Evolutionary conservation across 1,284 basidiomycete species (phyloP).

Genomic region (Cryptococcus depauperatus): DNA sequence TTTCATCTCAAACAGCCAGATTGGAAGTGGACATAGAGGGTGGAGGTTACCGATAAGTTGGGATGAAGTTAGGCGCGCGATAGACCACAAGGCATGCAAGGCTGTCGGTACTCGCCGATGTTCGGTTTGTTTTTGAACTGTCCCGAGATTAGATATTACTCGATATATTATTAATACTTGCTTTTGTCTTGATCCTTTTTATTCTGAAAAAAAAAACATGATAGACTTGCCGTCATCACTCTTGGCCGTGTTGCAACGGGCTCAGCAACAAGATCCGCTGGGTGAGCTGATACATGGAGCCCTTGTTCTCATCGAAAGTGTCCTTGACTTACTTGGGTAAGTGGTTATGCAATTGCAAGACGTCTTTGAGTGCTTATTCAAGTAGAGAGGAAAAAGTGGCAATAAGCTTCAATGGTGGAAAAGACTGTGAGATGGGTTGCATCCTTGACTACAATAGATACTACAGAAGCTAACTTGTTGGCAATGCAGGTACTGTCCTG

Average conservation of each 20-base stretch:
- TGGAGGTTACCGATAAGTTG: too few species aligned
- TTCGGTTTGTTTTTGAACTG: too few species aligned
- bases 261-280: conserved; percentile 22
- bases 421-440: conserved; percentile 68
- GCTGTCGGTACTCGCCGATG: too few species aligned
- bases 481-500: conserved; percentile 71
- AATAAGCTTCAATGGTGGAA: conserved; percentile 95
- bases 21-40: too few species aligned
- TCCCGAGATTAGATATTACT: too few species aligned
- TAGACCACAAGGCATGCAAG: too few species aligned
- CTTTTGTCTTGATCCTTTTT: too few species aligned
- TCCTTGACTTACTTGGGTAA: conserved; percentile 67
- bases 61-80: too few species aligned
- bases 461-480: background rate
- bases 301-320: conserved; percentile 64
- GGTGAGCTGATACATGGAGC: conserved; percentile 63
- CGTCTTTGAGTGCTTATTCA: background rate
- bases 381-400: conserved; percentile 59
- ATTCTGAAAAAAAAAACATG: too few species aligned
- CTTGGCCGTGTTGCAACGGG: conserved; percentile 25
- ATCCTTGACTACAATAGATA: background rate
- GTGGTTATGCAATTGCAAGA: conserved; percentile 4
- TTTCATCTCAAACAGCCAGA: too few species aligned
- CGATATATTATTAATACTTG: too few species aligned
- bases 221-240: conserved; percentile 2